Conservation (phyloP, 306 rosid species). For the Lupinus albus region DNA sequence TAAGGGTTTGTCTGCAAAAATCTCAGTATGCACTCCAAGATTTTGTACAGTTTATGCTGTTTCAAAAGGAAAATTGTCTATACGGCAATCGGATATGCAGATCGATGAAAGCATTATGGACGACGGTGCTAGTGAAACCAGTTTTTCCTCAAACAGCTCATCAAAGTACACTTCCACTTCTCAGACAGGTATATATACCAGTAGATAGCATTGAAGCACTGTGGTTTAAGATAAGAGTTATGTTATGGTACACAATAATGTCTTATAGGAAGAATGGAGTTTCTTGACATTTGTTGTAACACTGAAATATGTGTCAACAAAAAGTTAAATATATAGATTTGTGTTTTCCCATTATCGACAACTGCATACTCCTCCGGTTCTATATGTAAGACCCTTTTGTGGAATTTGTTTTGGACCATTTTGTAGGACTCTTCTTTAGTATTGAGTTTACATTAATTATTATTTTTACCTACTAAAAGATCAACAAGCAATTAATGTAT, state of each 20-base stretch:
- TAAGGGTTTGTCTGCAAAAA: conserved; percentile 65
- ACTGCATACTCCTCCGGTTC: no score
- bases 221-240: background rate
- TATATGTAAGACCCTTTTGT: no score
- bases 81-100: conserved; percentile 64
- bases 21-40: conserved; percentile 71
- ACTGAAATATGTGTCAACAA: background rate
- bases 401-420: no score
- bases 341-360: conserved; percentile 6
- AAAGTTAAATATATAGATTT: conserved; percentile 10
- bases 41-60: conserved; percentile 78
- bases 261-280: background rate
- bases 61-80: conserved; percentile 76
- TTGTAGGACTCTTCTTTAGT: no score
- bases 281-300: background rate
- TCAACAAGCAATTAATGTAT: no score
- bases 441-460: no score
- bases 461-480: no score
- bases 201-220: conserved; percentile 24
- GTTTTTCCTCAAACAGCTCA: conserved; percentile 61
- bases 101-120: conserved; percentile 52
- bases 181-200: conserved; percentile 66
- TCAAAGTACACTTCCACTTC: conserved; percentile 57
- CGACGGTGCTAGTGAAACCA: conserved; percentile 63
- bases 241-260: background rate